phyloP scores from a whole-genome alignment of 2,329 filamentous ascomycete genomes.

The Cryphonectria carpinicola region DNA sequence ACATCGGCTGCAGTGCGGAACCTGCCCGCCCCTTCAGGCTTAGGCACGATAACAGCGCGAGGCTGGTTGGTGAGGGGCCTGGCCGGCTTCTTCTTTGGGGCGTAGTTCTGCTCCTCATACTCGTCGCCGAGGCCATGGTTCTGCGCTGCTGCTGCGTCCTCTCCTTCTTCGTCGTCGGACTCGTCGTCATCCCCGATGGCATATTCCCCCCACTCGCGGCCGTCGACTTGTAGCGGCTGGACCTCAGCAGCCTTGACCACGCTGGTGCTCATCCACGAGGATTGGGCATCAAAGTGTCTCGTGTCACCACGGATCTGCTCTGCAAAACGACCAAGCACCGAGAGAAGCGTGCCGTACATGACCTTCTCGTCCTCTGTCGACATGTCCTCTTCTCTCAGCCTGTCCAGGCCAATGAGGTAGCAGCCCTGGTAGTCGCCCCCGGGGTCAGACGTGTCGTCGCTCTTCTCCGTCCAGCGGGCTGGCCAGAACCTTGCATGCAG shows the following conservation, averaged over 20 bases:
- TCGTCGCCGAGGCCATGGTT: conserved; percentile 13
- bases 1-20: conserved; percentile 62
- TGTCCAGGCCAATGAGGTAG: conserved; percentile 64
- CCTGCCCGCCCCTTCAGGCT: conserved; percentile 45
- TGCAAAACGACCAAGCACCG: conserved; percentile 53
- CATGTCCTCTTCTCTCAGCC: conserved; percentile 32
- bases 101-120: conserved; percentile 15
- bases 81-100: conserved; percentile 30
- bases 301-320: conserved; percentile 49
- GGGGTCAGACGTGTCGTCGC: conserved; percentile 32
- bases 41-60: conserved; percentile 26
- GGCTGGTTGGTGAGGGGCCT: conserved; percentile 28
- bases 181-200: conserved; percentile 43
- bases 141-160: conserved; percentile 35
- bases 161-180: conserved; percentile 47
- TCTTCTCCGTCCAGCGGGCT: conserved; percentile 54
- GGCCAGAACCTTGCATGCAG: conserved; percentile 66
- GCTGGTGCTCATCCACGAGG: conserved; percentile 52
- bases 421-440: conserved; percentile 62
- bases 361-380: conserved; percentile 47
- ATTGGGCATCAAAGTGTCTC: conserved; percentile 53
- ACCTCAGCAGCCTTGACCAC: conserved; percentile 45
- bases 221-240: conserved; percentile 49
- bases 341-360: conserved; percentile 48
- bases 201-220: conserved; percentile 54